Percentiles rank a stretch among this genome's conserved stretches.
These are phyloP conservation scores for Cyberlindnera subsufficiens DNA, from an alignment of 805 yeast species.

Conservation along the genomic window DNA sequence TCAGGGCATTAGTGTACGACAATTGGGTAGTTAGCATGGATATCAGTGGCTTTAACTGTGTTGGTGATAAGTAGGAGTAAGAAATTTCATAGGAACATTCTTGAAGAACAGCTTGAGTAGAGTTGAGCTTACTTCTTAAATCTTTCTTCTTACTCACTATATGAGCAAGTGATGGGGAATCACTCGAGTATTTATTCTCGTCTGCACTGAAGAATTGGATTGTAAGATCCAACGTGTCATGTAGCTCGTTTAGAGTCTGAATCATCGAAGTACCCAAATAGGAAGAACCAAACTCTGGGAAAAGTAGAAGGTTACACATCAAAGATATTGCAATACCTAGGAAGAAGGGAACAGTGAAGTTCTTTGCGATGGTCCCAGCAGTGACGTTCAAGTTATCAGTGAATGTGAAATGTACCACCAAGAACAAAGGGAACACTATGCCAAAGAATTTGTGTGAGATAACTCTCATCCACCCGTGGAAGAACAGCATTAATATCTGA, in stretches of 20 bases:
- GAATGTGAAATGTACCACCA: constrained; percentile 45
- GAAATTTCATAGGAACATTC: constrained; percentile 46
- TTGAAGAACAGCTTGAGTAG: constrained; percentile 33
- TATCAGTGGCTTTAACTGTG: constrained; percentile 30
- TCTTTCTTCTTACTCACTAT: constrained; percentile 29
- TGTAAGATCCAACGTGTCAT: constrained; percentile 32
- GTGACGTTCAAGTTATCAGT: constrained; percentile 28
- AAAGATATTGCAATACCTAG: constrained; percentile 39
- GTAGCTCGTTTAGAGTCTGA: constrained; percentile 33
- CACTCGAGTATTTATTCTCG: constrained; percentile 15
- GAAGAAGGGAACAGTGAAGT: constrained; percentile 38
- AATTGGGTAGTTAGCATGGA: constrained; percentile 27
- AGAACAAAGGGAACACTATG: constrained; percentile 41
- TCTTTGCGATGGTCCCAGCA: constrained; percentile 28
- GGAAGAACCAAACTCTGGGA: constrained; percentile 49
- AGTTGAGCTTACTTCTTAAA: constrained; percentile 28
- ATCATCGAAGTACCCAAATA: constrained; percentile 39
- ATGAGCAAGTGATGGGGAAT: constrained; percentile 25
- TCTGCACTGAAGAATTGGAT: constrained; percentile 31
- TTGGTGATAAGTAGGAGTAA: constrained; percentile 41
- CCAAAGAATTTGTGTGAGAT: constrained; percentile 40
- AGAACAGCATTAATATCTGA: constrained; percentile 40
- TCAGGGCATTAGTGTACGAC: constrained; percentile 33
- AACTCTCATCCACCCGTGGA: constrained; percentile 46
- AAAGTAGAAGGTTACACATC: constrained; percentile 36